phyloP scores from a whole-genome alignment of 2,329 filamentous ascomycete genomes.

The Colletotrichum ledebouriae region DNA sequence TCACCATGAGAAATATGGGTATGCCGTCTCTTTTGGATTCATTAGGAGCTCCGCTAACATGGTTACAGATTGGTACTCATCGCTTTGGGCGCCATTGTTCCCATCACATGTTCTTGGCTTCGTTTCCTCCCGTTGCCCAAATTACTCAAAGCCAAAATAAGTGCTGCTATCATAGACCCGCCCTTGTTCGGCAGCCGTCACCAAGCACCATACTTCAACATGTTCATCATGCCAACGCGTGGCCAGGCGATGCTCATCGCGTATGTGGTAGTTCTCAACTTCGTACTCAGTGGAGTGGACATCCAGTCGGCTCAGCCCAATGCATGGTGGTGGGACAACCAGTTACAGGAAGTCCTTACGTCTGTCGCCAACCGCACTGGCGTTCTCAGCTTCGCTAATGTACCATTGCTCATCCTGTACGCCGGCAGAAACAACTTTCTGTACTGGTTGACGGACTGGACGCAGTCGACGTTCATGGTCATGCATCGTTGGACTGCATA shows the following conservation, averaged over 20 bases:
- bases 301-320: slow-evolving; percentile 45
- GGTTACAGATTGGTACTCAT: slow-evolving; percentile 44
- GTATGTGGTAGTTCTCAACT: too few species aligned
- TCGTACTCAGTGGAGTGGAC: too few species aligned
- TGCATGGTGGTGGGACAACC: slow-evolving; percentile 44
- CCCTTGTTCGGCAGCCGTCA: too few species aligned
- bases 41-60: not conserved
- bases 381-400: slow-evolving; percentile 49
- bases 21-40: not conserved
- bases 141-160: not conserved
- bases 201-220: too few species aligned
- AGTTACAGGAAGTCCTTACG: slow-evolving; percentile 45
- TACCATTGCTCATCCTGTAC: slow-evolving; percentile 55
- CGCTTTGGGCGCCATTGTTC: slow-evolving; percentile 45
- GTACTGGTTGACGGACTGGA: slow-evolving; percentile 58
- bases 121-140: slow-evolving; percentile 46
- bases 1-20: slow-evolving; percentile 45
- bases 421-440: slow-evolving; percentile 56
- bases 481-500: slow-evolving; percentile 61
- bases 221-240: too few species aligned
- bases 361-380: slow-evolving; percentile 53
- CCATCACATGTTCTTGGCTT: slow-evolving; percentile 48
- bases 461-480: slow-evolving; percentile 57
- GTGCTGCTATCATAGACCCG: too few species aligned
- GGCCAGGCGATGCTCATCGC: too few species aligned